phyloP scores from a whole-genome alignment of 495 filamentous ascomycete genomes.

The Neurospora pannonica region DNA sequence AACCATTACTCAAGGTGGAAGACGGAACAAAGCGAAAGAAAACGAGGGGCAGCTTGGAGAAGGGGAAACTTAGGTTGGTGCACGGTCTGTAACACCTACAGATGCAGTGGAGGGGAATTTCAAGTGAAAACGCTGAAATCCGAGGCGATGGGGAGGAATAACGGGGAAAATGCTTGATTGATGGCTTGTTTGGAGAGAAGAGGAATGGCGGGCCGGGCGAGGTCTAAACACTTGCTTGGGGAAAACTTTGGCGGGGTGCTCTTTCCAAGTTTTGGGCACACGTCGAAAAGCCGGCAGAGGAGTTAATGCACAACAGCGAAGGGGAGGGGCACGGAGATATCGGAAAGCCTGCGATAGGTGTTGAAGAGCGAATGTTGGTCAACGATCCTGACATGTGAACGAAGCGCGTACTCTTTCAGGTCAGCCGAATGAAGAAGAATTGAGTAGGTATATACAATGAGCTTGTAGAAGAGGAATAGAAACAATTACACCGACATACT shows the following conservation, averaged over 20 bases:
- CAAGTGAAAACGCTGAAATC: accelerated
- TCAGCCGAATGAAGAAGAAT: background rate
- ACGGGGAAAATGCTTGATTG: background rate
- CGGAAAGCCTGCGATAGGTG: background rate
- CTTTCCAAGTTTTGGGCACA: background rate
- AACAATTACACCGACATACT: background rate
- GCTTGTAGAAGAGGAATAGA: background rate
- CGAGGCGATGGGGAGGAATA: background rate
- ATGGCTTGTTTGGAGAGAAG: background rate
- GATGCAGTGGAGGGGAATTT: background rate
- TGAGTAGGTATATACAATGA: background rate
- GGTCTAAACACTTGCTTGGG: background rate
- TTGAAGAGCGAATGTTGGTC: background rate
- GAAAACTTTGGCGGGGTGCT: background rate
- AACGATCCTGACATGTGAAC: background rate
- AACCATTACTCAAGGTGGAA: background rate
- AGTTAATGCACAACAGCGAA: background rate
- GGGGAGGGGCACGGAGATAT: background rate
- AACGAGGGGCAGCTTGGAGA: background rate
- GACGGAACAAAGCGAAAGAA: background rate
- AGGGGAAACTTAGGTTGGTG: background rate
- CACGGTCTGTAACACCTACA: background rate
- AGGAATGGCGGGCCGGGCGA: background rate
- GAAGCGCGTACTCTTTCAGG: too few relatives aligned
- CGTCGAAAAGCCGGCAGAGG: background rate